phyloP scores from a whole-genome alignment of 2,329 filamentous ascomycete species.

The Microthyrium microscopicum region DNA sequence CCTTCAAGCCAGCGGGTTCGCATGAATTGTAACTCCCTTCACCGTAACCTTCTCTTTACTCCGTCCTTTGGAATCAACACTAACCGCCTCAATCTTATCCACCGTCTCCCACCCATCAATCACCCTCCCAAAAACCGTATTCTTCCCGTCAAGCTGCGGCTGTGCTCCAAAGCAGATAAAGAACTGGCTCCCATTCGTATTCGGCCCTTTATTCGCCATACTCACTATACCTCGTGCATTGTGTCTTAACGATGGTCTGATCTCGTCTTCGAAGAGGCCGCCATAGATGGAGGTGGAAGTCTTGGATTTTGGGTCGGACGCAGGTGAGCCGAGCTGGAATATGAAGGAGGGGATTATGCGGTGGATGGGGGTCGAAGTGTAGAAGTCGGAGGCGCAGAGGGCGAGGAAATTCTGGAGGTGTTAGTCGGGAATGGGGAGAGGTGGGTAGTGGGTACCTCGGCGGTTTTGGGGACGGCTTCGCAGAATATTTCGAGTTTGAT shows the following conservation, averaged over 20 bases:
- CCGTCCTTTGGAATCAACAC: conserved; percentile 63
- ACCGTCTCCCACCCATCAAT: conserved; percentile 41
- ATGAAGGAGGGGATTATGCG: conserved; percentile 70
- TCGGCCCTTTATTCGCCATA: conserved; percentile 64
- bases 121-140: conserved; percentile 68
- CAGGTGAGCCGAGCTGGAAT: conserved; percentile 52
- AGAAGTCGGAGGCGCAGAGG: conserved; percentile 65
- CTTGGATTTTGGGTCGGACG: conserved; percentile 37
- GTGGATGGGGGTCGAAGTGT: conserved; percentile 61
- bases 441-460: too few relatives aligned
- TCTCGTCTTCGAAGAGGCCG: conserved; percentile 61
- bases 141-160: conserved; percentile 66
- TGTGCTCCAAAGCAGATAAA: conserved; percentile 65
- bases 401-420: conserved; percentile 89
- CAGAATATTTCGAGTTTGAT: conserved; percentile 95
- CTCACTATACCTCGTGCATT: conserved; percentile 52
- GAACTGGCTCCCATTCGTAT: conserved; percentile 65
- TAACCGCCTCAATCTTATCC: conserved; percentile 52
- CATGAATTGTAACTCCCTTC: conserved; percentile 55
- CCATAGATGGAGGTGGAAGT: conserved; percentile 55
- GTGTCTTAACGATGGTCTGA: conserved; percentile 52
- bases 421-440: conserved; percentile 35
- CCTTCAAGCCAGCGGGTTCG: conserved; percentile 59
- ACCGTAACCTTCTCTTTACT: conserved; percentile 46
- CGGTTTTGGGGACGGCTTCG: conserved; percentile 82